Evolutionary conservation across 768 basidiomycete species (phyloP).

Genomic region (Suillus bovinus): DNA sequence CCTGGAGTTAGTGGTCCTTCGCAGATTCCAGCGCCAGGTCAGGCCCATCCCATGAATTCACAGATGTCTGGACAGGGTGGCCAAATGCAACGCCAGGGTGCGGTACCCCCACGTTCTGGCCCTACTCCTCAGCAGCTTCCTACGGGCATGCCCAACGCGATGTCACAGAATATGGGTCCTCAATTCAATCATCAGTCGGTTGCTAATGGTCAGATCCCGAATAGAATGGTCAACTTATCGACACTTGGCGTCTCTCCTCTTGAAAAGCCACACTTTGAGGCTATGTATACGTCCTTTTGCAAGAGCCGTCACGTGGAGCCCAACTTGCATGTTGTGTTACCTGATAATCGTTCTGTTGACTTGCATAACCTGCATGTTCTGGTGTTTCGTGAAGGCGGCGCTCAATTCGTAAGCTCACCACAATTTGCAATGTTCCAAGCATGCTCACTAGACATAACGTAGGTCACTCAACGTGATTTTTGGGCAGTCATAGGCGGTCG

Average conservation of each 20-base stretch:
- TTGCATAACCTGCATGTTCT: conserved; percentile 56
- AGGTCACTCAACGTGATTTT: conserved; percentile 56
- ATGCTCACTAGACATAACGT: conserved; percentile 15
- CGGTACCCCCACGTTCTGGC: conserved; percentile 39
- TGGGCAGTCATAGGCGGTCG: conserved; percentile 72
- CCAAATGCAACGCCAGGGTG: conserved; percentile 29
- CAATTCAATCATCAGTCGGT: conserved; percentile 18
- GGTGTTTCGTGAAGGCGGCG: conserved; percentile 62
- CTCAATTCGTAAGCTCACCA: conserved; percentile 40
- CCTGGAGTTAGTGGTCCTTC: conserved; percentile 19
- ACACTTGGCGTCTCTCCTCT: conserved; percentile 35
- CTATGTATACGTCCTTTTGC: conserved; percentile 50
- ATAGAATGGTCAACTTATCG: conserved; percentile 17
- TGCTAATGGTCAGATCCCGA: conserved; percentile 23
- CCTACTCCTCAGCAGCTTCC: conserved; percentile 40
- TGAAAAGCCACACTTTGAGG: conserved; percentile 54
- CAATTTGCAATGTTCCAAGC: conserved; percentile 2
- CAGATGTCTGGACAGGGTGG: conserved; percentile 35
- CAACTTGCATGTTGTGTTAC: conserved; percentile 42
- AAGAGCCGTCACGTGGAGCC: conserved; percentile 40
- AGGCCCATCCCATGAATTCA: conserved; percentile 21
- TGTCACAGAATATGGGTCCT: conserved; percentile 37
- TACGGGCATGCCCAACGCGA: conserved; percentile 28
- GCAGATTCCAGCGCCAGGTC: conserved; percentile 19
- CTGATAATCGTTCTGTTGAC: conserved; percentile 61